Evolutionary conservation across 2,329 filamentous ascomycete species (phyloP).

Genomic region (Triangularia verruculosa): DNA sequence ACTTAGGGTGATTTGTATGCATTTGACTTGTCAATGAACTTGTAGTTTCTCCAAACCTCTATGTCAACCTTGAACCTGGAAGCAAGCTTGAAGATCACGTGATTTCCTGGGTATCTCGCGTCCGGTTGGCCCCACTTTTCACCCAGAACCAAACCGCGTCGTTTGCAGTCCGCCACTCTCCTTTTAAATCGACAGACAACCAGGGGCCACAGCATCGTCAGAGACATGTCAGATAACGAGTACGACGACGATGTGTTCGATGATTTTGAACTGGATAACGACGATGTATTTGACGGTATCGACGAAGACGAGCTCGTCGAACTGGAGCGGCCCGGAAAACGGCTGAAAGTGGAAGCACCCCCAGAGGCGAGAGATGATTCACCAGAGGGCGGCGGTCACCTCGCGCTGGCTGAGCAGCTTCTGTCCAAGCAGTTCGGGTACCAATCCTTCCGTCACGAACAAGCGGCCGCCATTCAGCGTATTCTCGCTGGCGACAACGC

Average conservation of each 20-base stretch:
- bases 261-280: conserved; percentile 36
- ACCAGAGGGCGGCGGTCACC: not conserved
- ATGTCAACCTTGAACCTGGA: no score
- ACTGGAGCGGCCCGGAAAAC: conserved; percentile 10
- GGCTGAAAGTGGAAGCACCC: not conserved
- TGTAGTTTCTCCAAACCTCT: no score
- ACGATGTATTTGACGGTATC: conserved; percentile 30
- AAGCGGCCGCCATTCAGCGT: conserved; percentile 40
- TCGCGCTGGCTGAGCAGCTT: conserved; percentile 29
- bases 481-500: conserved; percentile 40
- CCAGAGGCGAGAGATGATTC: not conserved
- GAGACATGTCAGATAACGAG: not conserved
- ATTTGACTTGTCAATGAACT: no score
- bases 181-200: not conserved
- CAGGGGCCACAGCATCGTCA: not conserved
- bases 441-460: conserved; percentile 43
- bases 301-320: conserved; percentile 16
- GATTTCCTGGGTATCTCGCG: not conserved
- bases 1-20: no score
- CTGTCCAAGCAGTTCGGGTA: conserved; percentile 41
- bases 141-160: not conserved
- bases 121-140: not conserved
- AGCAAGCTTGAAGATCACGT: not conserved
- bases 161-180: not conserved
- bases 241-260: not conserved